phyloP scores from a whole-genome alignment of 495 filamentous ascomycete genomes.

The Glutinoglossum americanum region DNA sequence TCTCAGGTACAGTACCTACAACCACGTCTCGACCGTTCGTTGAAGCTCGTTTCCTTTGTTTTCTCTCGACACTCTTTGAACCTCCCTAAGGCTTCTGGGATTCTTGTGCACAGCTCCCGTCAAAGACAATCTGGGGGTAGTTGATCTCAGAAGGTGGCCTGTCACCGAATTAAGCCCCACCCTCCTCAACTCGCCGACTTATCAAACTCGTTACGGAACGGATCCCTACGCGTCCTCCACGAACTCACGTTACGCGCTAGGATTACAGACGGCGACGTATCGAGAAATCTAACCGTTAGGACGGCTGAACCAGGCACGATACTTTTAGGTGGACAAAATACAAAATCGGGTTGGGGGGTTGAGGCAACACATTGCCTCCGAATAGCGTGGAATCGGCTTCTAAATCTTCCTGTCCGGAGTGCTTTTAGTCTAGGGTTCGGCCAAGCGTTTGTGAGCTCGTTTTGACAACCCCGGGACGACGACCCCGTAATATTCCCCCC shows the following conservation, averaged over 20 bases:
- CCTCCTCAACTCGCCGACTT: not conserved
- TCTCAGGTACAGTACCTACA: not conserved
- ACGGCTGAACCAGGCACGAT: not conserved
- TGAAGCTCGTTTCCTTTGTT: conserved; percentile 29
- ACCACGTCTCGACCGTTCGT: conserved; percentile 11
- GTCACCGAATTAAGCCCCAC: not conserved
- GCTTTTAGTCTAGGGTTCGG: too few species aligned
- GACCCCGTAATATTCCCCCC: too few species aligned
- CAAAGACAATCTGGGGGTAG: not conserved
- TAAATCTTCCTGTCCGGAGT: too few species aligned
- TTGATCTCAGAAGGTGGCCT: not conserved
- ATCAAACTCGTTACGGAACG: not conserved
- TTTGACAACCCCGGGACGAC: too few species aligned
- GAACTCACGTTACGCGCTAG: not conserved
- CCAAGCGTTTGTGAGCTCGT: too few species aligned
- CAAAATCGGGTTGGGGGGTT: not conserved
- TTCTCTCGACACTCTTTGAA: conserved; percentile 32
- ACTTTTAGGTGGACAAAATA: not conserved
- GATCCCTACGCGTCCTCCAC: not conserved
- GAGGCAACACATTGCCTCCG: not conserved
- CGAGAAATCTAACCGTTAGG: not conserved
- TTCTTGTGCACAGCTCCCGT: not conserved
- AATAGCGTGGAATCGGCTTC: not conserved
- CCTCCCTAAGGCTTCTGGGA: conserved; percentile 25
- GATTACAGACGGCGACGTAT: not conserved